Conservation (phyloP, 2,329 filamentous ascomycete species). For the Penicillium hordei region DNA sequence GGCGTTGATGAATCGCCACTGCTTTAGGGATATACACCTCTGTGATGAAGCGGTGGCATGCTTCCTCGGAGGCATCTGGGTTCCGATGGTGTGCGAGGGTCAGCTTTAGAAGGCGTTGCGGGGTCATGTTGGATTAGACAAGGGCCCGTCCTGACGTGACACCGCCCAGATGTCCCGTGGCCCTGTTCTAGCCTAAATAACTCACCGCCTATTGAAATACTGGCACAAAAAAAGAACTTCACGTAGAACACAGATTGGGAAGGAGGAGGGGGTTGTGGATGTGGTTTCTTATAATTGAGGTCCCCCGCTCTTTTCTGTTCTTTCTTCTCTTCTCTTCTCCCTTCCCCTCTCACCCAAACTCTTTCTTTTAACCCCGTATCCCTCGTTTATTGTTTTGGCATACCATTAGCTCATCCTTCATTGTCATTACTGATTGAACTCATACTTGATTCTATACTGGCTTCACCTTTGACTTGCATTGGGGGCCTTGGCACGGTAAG, state of each 20-base stretch:
- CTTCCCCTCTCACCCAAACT: neutral
- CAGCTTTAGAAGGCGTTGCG: no score
- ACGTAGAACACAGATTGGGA: neutral
- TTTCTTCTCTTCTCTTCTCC: neutral
- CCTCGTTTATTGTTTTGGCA: neutral
- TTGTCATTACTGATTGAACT: neutral
- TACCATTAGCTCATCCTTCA: neutral
- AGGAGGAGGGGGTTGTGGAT: neutral
- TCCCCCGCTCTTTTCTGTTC: neutral
- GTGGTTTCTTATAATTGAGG: neutral
- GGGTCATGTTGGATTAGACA: no score
- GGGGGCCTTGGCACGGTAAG: neutral
- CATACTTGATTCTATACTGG: neutral
- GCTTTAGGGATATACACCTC: no score
- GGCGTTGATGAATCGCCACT: no score
- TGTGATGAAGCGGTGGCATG: no score
- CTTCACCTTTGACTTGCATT: fast-evolving
- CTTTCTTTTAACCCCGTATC: neutral
- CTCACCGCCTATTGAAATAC: neutral
- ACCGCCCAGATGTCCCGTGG: no score
- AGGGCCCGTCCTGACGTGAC: no score
- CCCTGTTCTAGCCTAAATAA: neutral
- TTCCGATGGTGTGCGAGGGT: no score
- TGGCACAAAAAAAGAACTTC: conserved; percentile 1
- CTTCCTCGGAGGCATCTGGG: no score